phyloP scores from a whole-genome alignment of 768 basidiomycete species.

The Boletus speciosus region DNA sequence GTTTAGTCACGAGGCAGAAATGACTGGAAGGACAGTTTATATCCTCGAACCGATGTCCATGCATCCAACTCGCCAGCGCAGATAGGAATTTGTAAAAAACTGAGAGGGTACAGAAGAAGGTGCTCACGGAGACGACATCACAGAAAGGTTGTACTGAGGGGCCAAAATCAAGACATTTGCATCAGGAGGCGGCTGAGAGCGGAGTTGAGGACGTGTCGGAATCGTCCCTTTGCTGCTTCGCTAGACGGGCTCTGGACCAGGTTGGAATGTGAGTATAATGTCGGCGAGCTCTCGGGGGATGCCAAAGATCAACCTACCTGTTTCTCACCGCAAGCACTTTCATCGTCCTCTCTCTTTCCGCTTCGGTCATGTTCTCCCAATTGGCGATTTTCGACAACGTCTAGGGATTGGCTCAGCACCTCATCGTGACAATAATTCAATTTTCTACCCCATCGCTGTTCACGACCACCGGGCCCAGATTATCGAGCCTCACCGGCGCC shows the following conservation, averaged over 20 bases:
- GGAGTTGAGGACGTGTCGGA: neutral
- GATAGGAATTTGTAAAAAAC: neutral
- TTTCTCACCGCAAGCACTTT: constrained; percentile 53
- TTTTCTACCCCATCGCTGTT: constrained; percentile 59
- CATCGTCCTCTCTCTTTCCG: constrained; percentile 55
- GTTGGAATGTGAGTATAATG: neutral
- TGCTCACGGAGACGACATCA: neutral
- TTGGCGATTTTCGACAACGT: constrained; percentile 65
- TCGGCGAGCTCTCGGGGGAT: no score
- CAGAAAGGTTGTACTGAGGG: neutral
- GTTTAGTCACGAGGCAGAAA: neutral
- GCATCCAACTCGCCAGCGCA: neutral
- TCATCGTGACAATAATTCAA: neutral
- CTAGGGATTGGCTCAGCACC: constrained; percentile 28
- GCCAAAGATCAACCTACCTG: constrained; percentile 27
- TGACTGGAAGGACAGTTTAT: neutral
- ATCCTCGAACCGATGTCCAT: neutral
- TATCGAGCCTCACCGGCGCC: constrained; percentile 48
- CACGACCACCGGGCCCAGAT: constrained; percentile 64
- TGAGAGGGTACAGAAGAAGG: no score
- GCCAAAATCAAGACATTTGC: neutral
- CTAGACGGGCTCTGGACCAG: constrained; percentile 8
- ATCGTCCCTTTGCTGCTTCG: constrained; percentile 2
- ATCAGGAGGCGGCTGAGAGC: neutral
- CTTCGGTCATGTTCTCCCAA: constrained; percentile 55